Conservation (phyloP, 1,284 basidiomycete genomes). For the Moesziomyces parantarcticus region DNA sequence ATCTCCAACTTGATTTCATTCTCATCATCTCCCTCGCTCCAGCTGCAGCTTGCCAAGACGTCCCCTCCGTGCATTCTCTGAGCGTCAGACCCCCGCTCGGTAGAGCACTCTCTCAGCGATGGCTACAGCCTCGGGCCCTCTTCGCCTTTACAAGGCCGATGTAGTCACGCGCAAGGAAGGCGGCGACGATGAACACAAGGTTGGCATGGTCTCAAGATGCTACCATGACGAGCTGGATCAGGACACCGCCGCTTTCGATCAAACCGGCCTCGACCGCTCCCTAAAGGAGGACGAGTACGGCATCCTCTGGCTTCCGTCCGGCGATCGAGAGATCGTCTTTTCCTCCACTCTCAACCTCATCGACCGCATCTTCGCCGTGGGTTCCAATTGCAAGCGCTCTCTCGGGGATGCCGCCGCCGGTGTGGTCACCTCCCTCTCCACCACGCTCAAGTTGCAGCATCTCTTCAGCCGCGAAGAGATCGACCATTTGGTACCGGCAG, state of each 20-base stretch:
- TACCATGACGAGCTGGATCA: conserved; percentile 41
- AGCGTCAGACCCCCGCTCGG: neutral
- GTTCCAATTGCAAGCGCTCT: conserved; percentile 85
- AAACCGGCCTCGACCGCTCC: conserved; percentile 74
- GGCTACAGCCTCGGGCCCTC: conserved; percentile 7
- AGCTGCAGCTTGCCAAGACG: neutral
- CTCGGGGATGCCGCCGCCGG: conserved; percentile 81
- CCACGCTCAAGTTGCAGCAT: conserved; percentile 78
- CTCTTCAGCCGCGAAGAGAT: conserved; percentile 77
- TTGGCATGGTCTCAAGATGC: conserved; percentile 46
- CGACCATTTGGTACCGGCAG: conserved; percentile 75
- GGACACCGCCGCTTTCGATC: conserved; percentile 19
- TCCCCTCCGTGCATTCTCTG: too few relatives aligned
- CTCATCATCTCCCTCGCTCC: neutral
- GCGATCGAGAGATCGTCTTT: conserved; percentile 69
- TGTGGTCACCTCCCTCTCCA: conserved; percentile 76
- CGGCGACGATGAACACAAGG: conserved; percentile 27
- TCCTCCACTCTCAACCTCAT: conserved; percentile 79
- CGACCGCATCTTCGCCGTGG: conserved; percentile 80
- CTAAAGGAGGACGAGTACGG: conserved; percentile 82
- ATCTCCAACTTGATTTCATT: neutral
- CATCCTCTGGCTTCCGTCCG: conserved; percentile 76
- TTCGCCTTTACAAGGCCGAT: conserved; percentile 28
- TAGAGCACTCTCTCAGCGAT: neutral
- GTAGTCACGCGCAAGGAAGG: conserved; percentile 37